These are phyloP conservation scores for Fusarium succisae DNA, from an alignment of 2,329 filamentous ascomycete genomes.

Conservation along the genomic window DNA sequence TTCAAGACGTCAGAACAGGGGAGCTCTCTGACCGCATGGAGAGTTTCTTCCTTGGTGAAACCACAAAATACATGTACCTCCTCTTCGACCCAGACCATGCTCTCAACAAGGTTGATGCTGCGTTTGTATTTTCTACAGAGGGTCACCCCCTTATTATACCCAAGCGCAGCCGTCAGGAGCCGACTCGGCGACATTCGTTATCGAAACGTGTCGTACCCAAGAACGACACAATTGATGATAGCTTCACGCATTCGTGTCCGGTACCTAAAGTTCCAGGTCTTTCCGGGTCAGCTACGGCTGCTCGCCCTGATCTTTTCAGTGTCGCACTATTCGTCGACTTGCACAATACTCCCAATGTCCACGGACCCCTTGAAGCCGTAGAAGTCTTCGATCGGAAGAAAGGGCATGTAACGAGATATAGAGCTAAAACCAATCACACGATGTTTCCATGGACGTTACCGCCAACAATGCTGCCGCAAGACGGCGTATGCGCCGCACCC, in stretches of 20 bases:
- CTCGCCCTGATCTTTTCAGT: constrained; percentile 85
- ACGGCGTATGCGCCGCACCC: constrained; percentile 81
- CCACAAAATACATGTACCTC: constrained; percentile 93
- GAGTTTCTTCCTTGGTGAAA: constrained; percentile 97
- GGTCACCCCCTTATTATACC: constrained; percentile 93
- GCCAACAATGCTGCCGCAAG: constrained; percentile 73
- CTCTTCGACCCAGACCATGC: constrained; percentile 89
- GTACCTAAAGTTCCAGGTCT: constrained; percentile 67
- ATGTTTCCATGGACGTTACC: constrained; percentile 96
- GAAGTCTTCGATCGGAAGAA: constrained; percentile 55
- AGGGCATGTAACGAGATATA: constrained; percentile 53
- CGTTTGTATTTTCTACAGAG: constrained; percentile 95
- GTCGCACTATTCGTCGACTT: constrained; percentile 86
- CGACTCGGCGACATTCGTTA: constrained; percentile 1
- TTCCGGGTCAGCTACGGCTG: constrained; percentile 80
- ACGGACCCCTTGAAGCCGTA: constrained; percentile 55
- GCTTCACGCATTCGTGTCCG: constrained; percentile 72
- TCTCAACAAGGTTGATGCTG: constrained; percentile 84
- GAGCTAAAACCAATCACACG: constrained; percentile 78
- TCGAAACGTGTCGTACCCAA: constrained; percentile 32
- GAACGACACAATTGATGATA: constrained; percentile 53
- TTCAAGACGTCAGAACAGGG: constrained; percentile 83
- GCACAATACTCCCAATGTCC: constrained; percentile 76
- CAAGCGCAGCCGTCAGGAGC: constrained; percentile 38
- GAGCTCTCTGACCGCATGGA: constrained; percentile 96